These are phyloP conservation scores for Nepenthes gracilis DNA, from an alignment of 148 eudicot genomes.

Conservation along the genomic window DNA sequence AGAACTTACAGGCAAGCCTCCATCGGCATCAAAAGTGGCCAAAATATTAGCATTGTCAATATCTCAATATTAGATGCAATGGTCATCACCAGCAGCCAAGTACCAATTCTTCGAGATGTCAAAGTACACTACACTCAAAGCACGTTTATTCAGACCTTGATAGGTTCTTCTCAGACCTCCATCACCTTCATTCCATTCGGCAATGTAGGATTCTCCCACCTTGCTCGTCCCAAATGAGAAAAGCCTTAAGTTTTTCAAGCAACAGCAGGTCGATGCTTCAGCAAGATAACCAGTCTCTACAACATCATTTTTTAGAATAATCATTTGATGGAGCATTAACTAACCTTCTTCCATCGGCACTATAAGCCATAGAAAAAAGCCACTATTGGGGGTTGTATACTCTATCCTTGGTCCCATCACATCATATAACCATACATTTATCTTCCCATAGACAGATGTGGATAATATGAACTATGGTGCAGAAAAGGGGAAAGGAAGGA, in stretches of 20 bases:
- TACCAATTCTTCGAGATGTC: conserved; percentile 32
- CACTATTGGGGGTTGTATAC: conserved; percentile 34
- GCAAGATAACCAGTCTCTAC: background rate
- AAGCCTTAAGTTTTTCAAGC: conserved; percentile 19
- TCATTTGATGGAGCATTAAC: conserved; percentile 4
- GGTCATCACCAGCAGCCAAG: conserved; percentile 45
- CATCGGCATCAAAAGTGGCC: conserved; percentile 34
- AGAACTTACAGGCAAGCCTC: conserved; percentile 38
- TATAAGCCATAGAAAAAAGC: conserved; percentile 43
- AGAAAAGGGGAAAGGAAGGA: background rate
- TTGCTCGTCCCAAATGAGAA: conserved; percentile 46
- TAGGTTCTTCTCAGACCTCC: conserved; percentile 41
- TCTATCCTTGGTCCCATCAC: conserved; percentile 36
- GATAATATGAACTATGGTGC: conserved; percentile 32
- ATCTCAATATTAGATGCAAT: conserved; percentile 36
- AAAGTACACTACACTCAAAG: conserved; percentile 31
- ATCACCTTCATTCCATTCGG: conserved; percentile 52
- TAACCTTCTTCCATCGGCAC: conserved; percentile 38
- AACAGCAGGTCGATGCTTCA: background rate
- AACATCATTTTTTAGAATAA: background rate
- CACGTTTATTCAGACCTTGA: conserved; percentile 24
- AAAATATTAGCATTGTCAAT: conserved; percentile 27
- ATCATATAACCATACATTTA: conserved; percentile 46
- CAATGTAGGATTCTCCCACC: conserved; percentile 36
- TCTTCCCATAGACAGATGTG: conserved; percentile 35